Conservation (phyloP, 164 flowering plant genomes). For the Kalanchoe fedtschenkoi region DNA sequence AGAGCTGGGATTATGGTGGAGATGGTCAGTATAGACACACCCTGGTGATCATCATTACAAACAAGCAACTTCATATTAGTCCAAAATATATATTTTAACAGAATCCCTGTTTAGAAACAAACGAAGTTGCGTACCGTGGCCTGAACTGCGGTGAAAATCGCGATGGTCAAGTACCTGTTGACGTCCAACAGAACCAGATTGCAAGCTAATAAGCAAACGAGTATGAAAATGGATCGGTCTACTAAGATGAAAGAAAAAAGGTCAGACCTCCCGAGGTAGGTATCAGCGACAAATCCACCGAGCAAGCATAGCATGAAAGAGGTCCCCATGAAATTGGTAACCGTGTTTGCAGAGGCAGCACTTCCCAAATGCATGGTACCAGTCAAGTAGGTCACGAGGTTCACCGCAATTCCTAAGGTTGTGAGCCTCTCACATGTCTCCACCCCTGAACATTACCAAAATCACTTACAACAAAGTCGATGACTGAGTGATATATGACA, state of each 20-base stretch:
- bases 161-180: constrained; percentile 72
- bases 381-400: constrained; percentile 78
- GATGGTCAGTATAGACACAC: constrained; percentile 70
- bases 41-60: constrained; percentile 26
- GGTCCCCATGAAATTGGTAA: constrained; percentile 87
- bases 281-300: constrained; percentile 88
- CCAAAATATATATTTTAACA: background rate
- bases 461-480: too few relatives aligned
- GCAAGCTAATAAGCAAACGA: background rate
- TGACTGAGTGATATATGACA: too few relatives aligned
- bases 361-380: constrained; percentile 82
- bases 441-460: constrained; percentile 29
- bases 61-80: too few relatives aligned
- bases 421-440: constrained; percentile 73
- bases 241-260: background rate
- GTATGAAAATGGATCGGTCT: background rate
- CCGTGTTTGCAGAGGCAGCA: constrained; percentile 71
- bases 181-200: background rate
- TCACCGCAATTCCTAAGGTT: constrained; percentile 80
- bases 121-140: constrained; percentile 40
- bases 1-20: constrained; percentile 67
- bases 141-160: constrained; percentile 71
- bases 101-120: background rate
- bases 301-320: constrained; percentile 84
- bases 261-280: constrained; percentile 66